phyloP scores from a whole-genome alignment of 768 basidiomycete species.

The Russula sp. region DNA sequence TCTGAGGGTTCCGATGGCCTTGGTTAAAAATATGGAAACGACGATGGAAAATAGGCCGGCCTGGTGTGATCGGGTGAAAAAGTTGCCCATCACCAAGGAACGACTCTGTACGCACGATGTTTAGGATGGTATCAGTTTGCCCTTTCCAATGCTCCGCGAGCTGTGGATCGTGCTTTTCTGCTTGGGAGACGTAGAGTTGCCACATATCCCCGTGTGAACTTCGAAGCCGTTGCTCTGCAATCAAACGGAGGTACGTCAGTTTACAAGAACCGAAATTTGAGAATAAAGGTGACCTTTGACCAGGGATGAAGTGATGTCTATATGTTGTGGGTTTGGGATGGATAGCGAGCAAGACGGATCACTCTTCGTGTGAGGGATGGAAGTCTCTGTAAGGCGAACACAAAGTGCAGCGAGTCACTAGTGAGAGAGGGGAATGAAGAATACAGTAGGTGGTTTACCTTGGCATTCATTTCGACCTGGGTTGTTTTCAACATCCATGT shows the following conservation, averaged over 20 bases:
- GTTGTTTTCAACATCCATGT: slow-evolving; percentile 3
- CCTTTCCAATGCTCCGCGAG: slow-evolving; percentile 17
- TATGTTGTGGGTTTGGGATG: neutral
- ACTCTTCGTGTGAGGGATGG: neutral
- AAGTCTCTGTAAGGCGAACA: neutral
- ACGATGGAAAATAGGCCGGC: slow-evolving; percentile 18
- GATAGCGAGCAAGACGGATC: neutral
- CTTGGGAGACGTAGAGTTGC: slow-evolving; percentile 6
- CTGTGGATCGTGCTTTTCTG: slow-evolving; percentile 10
- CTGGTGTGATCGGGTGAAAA: neutral
- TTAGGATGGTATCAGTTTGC: slow-evolving; percentile 4
- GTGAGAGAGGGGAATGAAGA: neutral
- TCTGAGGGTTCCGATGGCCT: neutral
- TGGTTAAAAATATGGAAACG: slow-evolving; percentile 11
- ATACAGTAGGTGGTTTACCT: neutral
- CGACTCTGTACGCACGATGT: slow-evolving; percentile 7
- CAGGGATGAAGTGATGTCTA: neutral
- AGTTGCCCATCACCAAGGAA: neutral
- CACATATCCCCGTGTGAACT: slow-evolving; percentile 12
- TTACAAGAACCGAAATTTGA: neutral
- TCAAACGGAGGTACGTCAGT: neutral
- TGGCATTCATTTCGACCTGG: neutral
- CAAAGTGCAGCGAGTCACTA: neutral
- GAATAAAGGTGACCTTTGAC: neutral
- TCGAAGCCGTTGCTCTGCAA: slow-evolving; percentile 4